Evolutionary conservation across 2,329 filamentous ascomycete genomes (phyloP).

Genomic region (Cytospora leucostoma): DNA sequence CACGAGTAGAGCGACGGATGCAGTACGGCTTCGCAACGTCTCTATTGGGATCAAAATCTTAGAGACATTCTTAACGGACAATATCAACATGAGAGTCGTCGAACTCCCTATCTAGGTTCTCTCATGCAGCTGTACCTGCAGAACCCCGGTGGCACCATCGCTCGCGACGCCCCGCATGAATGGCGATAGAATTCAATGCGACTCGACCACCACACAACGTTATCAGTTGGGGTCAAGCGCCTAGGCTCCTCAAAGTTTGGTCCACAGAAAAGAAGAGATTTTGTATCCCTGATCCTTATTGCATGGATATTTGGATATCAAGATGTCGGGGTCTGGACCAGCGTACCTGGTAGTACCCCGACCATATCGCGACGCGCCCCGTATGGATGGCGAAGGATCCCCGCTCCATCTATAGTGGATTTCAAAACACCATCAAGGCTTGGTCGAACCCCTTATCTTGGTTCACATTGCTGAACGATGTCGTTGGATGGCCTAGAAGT

Average conservation of each 20-base stretch:
- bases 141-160: not conserved
- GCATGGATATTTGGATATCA: too few species aligned
- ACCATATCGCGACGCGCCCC: conserved; percentile 22
- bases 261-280: too few species aligned
- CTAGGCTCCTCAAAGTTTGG: too few species aligned
- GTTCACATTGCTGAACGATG: not conserved
- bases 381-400: conserved; percentile 13
- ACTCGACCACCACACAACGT: too few species aligned
- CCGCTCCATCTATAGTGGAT: not conserved
- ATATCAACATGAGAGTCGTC: not conserved
- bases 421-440: not conserved
- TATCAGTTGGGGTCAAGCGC: too few species aligned
- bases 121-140: not conserved
- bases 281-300: too few species aligned
- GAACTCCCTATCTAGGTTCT: not conserved
- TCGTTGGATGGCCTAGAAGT: not conserved
- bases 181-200: not conserved
- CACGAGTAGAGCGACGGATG: not conserved
- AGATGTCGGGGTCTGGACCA: not conserved
- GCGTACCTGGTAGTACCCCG: conserved; percentile 3
- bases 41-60: not conserved
- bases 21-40: not conserved
- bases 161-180: conserved; percentile 11
- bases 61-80: not conserved
- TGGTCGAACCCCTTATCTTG: not conserved